These are phyloP conservation scores for Lichtheimia corymbifera DNA, from an alignment of 371 early-diverging fungal genomes.

Conservation along the genomic window DNA sequence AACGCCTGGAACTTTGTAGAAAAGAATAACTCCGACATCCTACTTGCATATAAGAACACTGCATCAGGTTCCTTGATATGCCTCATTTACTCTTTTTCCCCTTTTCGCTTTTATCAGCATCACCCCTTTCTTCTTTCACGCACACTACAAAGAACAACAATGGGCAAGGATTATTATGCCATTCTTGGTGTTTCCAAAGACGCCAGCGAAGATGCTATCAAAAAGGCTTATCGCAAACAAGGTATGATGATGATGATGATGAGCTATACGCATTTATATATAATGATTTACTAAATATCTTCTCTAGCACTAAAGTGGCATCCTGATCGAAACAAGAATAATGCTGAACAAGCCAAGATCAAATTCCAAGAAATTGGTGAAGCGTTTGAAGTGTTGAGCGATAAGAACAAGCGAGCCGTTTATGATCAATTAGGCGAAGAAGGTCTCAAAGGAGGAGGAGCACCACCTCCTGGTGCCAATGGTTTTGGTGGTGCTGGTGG, in stretches of 20 bases:
- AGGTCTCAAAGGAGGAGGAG: slow-evolving; percentile 74
- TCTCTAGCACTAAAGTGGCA: slow-evolving; percentile 50
- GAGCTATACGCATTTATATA: no score
- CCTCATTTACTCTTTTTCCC: slow-evolving; percentile 8
- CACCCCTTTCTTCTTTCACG: background rate
- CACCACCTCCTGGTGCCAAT: slow-evolving; percentile 36
- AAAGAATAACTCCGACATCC: no score
- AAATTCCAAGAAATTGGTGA: slow-evolving; percentile 61
- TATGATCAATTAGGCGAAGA: slow-evolving; percentile 93
- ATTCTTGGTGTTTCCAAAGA: slow-evolving; percentile 83
- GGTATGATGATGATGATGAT: slow-evolving; percentile 21
- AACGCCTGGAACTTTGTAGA: no score
- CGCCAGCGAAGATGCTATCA: slow-evolving; percentile 86
- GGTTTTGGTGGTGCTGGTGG: slow-evolving; percentile 49
- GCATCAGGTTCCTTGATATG: no score
- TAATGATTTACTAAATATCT: no score
- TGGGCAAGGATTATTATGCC: slow-evolving; percentile 92
- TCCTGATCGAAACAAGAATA: slow-evolving; percentile 55
- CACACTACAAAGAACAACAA: slow-evolving; percentile 27
- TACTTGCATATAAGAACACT: no score
- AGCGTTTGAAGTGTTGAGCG: slow-evolving; percentile 96
- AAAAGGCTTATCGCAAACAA: slow-evolving; percentile 91
- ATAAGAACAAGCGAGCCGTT: slow-evolving; percentile 82
- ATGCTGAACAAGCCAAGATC: slow-evolving; percentile 28
- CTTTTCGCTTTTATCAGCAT: slow-evolving; percentile 6